Evolutionary conservation across 2,329 filamentous ascomycete genomes (phyloP).

Genomic region (Colletotrichum orchidophilum): DNA sequence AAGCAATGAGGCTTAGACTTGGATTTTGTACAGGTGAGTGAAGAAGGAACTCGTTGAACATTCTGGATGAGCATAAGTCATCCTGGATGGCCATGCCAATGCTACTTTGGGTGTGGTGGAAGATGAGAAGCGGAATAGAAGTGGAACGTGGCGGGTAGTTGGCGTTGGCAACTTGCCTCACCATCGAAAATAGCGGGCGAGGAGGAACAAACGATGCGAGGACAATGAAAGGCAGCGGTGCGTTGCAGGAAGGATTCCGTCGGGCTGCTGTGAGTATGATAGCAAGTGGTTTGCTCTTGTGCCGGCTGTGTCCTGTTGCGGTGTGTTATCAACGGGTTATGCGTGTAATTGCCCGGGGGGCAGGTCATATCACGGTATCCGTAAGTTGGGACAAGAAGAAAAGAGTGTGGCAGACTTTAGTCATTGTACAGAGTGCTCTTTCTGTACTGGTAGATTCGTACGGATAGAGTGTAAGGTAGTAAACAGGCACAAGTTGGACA

Average conservation of each 20-base stretch:
- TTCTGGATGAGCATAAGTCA: too few species aligned
- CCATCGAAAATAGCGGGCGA: background rate
- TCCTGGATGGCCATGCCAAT: background rate
- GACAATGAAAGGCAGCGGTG: conserved; percentile 7
- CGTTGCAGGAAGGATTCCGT: background rate
- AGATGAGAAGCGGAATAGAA: background rate
- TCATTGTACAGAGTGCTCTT: too few species aligned
- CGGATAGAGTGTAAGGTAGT: too few species aligned
- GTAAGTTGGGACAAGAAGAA: background rate
- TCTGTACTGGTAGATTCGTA: too few species aligned
- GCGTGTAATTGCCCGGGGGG: background rate
- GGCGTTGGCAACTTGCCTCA: conserved; percentile 7
- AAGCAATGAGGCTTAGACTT: background rate
- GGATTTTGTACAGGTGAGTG: too few species aligned
- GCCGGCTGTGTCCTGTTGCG: background rate
- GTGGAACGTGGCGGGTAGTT: background rate
- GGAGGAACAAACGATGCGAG: background rate
- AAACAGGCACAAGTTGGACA: too few species aligned
- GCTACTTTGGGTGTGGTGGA: background rate
- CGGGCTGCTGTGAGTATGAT: background rate
- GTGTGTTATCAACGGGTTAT: background rate
- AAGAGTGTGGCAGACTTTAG: background rate
- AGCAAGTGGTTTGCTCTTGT: background rate
- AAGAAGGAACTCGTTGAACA: background rate
- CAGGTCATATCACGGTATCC: background rate